Evolutionary conservation across 257 asterid genomes (phyloP), one percentile per base, ranked within the genome.

Genomic region (Perilla frutescens): DNA sequence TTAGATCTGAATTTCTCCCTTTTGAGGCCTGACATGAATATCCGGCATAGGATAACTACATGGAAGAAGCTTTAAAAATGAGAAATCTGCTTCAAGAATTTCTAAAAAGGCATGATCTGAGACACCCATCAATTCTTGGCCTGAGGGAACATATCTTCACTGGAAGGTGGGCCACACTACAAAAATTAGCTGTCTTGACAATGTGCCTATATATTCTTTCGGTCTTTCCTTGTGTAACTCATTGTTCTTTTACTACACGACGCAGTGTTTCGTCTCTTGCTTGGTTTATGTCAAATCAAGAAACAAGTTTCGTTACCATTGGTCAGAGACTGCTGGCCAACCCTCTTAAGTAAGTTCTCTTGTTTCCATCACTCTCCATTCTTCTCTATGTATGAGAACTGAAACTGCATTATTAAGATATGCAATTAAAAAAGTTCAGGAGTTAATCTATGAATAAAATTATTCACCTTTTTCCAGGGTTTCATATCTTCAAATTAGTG

Each of bases 251-350:
- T 81, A 57, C 67, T 57, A 59, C 80, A 11, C 78, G 66, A 40
- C 90, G 91, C 96, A 94, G 99, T 94, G 99, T 94, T 87, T 94
- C 99, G 82, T 94, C 99, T 62, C 97, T 94, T 77, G 99, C 99
- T 74, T 94, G 99, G 99, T 94, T 94, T 83, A 94, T 94, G 99
- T 94, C 97, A 62, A 90, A 88, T 83, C 99, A 94, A 76, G 99
- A 94, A 86, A 94, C 97, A 39, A 94, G 99, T 82, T 94, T 91
- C 57, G 99, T 94, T 37, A 94, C 99, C 40, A 94, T 94, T 64
- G 99, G 99, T 74, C 99, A 94, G 84, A 87, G 99, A 66, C 78
- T 94, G 63, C 81, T 94, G 85, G 99, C 99, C 68, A 94, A 90
- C 74, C 99, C 97, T 76, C 89, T 94, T 54, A 94, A 89, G 97